These are phyloP conservation scores for Helotiales sp. DNA, from an alignment of 2,329 filamentous ascomycete species.

Conservation along the genomic window DNA sequence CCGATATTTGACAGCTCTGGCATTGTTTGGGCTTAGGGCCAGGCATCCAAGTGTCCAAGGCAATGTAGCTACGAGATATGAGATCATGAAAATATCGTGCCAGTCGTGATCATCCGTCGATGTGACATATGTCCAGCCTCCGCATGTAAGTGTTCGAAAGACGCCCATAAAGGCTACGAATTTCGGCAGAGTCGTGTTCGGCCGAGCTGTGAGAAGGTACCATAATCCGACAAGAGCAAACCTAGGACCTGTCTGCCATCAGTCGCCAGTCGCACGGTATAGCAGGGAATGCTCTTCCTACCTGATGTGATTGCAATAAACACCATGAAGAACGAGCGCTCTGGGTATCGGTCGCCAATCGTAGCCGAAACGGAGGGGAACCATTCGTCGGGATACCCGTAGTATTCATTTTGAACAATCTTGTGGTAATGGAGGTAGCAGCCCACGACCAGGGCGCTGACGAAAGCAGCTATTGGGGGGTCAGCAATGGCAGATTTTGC, in stretches of 20 bases:
- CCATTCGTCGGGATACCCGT: slow-evolving; percentile 93
- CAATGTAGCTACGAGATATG: slow-evolving; percentile 89
- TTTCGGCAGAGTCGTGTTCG: slow-evolving; percentile 74
- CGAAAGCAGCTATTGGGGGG: slow-evolving; percentile 65
- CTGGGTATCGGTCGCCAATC: slow-evolving; percentile 95
- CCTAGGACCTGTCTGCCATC: slow-evolving; percentile 64
- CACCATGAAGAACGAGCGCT: slow-evolving; percentile 94
- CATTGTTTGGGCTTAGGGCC: slow-evolving; percentile 81
- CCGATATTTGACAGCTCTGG: slow-evolving; percentile 80
- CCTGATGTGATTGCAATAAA: slow-evolving; percentile 96
- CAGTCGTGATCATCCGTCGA: slow-evolving; percentile 98
- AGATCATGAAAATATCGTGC: slow-evolving; percentile 99
- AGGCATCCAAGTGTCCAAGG: slow-evolving; percentile 95
- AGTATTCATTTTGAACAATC: slow-evolving; percentile 97
- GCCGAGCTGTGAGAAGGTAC: slow-evolving; percentile 83
- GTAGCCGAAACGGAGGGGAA: slow-evolving; percentile 95
- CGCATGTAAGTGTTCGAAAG: slow-evolving; percentile 89
- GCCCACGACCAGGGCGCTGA: slow-evolving; percentile 83
- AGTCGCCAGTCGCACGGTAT: slow-evolving; percentile 17
- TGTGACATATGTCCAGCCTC: slow-evolving; percentile 97
- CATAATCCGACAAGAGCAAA: slow-evolving; percentile 89
- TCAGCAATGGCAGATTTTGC: slow-evolving; percentile 18
- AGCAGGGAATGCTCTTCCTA: slow-evolving; percentile 38
- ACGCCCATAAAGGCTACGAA: slow-evolving; percentile 78
- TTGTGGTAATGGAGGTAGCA: slow-evolving; percentile 86